A percentile compares a stretch with the other conserved stretches of the same genome.
These are phyloP conservation scores for Pseudopyrenochaeta lycopersici DNA, from an alignment of 2,329 filamentous ascomycete species.

Conservation along the genomic window DNA sequence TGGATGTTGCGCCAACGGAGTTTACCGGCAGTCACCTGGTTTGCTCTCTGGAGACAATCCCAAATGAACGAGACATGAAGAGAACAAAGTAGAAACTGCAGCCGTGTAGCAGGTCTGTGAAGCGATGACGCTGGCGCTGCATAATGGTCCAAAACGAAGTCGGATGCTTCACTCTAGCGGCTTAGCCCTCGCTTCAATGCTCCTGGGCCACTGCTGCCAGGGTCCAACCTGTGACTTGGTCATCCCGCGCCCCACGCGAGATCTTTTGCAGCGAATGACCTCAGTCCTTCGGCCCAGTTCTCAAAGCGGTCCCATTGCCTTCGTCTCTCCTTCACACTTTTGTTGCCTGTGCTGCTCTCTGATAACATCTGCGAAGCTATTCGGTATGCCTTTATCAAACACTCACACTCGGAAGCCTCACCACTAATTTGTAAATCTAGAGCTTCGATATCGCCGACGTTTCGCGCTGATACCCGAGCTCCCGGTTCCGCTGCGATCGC, in stretches of 20 bases:
- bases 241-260: constrained; percentile 31
- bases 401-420: neutral
- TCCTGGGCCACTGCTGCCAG: constrained; percentile 14
- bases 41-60: neutral
- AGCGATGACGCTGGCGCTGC: constrained; percentile 22
- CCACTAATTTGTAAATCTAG: constrained; percentile 9
- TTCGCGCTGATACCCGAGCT: constrained; percentile 33
- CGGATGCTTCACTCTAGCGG: constrained; percentile 22
- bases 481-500: constrained; percentile 5
- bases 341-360: neutral
- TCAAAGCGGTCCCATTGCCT: constrained; percentile 16
- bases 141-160: constrained; percentile 13
- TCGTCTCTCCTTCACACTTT: constrained; percentile 12
- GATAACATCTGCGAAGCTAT: constrained; percentile 1
- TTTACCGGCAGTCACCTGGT: constrained; percentile 2
- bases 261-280: constrained; percentile 32
- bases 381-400: neutral
- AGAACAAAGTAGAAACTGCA: constrained; percentile 1
- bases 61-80: constrained; percentile 5
- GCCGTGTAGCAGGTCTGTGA: constrained; percentile 1
- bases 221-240: constrained; percentile 27
- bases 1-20: constrained; percentile 1
- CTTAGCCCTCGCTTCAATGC: constrained; percentile 25
- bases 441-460: constrained; percentile 21
- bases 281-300: constrained; percentile 31